Evolutionary conservation across 257 asterid species (phyloP).

Genomic region (Verbena officinalis): DNA sequence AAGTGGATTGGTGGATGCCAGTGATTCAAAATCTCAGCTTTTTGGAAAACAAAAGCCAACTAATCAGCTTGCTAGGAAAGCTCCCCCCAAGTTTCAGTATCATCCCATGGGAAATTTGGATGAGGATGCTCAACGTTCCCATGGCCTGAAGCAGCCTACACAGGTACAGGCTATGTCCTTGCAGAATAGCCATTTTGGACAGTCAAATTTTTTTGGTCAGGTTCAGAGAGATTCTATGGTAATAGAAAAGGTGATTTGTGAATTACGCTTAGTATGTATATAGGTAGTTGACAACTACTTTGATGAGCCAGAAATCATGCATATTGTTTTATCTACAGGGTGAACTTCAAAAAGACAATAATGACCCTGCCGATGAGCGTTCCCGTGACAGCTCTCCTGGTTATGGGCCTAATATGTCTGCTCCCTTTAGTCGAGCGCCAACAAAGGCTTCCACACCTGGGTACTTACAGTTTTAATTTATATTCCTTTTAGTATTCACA

Average conservation of each 20-base stretch:
- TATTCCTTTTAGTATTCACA: constrained; percentile 1
- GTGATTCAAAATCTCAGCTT: constrained; percentile 55
- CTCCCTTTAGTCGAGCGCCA: constrained; percentile 45
- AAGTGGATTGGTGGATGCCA: constrained; percentile 49
- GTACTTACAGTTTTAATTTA: constrained; percentile 39
- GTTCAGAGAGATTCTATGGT: constrained; percentile 39
- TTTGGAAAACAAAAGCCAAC: constrained; percentile 58
- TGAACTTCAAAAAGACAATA: constrained; percentile 49
- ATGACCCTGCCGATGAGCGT: constrained; percentile 44
- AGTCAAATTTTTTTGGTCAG: constrained; percentile 57
- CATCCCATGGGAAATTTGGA: constrained; percentile 91
- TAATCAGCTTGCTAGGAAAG: constrained; percentile 51
- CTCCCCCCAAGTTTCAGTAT: constrained; percentile 73
- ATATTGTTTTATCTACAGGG: constrained; percentile 48
- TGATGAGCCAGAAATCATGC: constrained; percentile 14
- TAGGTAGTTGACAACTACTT: constrained; percentile 5
- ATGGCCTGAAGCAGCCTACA: constrained; percentile 54
- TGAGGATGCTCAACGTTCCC: constrained; percentile 51
- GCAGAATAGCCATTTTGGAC: constrained; percentile 55
- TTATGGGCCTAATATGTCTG: constrained; percentile 39
- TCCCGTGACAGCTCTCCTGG: constrained; percentile 46
- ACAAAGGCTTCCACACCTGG: constrained; percentile 53
- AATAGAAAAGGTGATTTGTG: constrained; percentile 49
- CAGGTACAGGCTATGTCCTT: constrained; percentile 39
- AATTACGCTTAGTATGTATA: background rate